These are phyloP conservation scores for Metschnikowia kunwiensis DNA, from an alignment of 805 yeast genomes.

Conservation along the genomic window DNA sequence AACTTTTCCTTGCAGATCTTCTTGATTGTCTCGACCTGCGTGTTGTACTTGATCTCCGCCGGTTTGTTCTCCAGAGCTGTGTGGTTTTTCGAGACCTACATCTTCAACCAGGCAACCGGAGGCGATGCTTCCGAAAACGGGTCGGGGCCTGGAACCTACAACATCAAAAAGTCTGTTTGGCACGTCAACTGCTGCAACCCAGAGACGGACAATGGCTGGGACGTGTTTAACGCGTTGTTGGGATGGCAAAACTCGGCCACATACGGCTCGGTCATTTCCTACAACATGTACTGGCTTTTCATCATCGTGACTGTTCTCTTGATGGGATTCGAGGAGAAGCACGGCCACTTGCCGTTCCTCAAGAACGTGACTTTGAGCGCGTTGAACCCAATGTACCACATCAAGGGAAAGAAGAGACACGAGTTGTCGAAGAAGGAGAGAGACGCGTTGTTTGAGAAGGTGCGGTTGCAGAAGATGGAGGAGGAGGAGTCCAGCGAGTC, in stretches of 20 bases:
- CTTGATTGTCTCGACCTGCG: conserved; percentile 81
- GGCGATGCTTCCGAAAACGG: conserved; percentile 95
- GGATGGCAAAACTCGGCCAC: conserved; percentile 99
- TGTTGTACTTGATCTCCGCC: conserved; percentile 84
- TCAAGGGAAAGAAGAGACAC: conserved; percentile 64
- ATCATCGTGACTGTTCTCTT: conserved; percentile 52
- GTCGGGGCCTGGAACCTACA: conserved; percentile 92
- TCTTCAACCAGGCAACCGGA: conserved; percentile 66
- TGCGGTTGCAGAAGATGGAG: conserved; percentile 19
- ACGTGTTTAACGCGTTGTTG: conserved; percentile 85
- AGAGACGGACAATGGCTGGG: conserved; percentile 88
- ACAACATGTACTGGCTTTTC: conserved; percentile 83
- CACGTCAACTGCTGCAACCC: conserved; percentile 98
- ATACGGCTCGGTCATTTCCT: conserved; percentile 83
- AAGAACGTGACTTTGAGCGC: conserved; percentile 33
- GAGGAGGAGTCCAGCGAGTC: conserved; percentile 11
- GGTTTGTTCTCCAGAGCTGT: conserved; percentile 92
- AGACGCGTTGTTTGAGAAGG: conserved; percentile 46
- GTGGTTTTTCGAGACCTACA: conserved; percentile 80
- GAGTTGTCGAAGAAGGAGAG: conserved; percentile 52
- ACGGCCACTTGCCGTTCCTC: conserved; percentile 74
- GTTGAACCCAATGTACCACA: conserved; percentile 73
- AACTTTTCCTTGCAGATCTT: conserved; percentile 78
- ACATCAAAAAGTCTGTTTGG: conserved; percentile 78
- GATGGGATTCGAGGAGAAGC: conserved; percentile 81